Percentiles rank a stretch among this genome's conserved stretches.
Evolutionary conservation across 768 basidiomycete species (phyloP).

Genomic region (Macrolepiota fuliginosa): DNA sequence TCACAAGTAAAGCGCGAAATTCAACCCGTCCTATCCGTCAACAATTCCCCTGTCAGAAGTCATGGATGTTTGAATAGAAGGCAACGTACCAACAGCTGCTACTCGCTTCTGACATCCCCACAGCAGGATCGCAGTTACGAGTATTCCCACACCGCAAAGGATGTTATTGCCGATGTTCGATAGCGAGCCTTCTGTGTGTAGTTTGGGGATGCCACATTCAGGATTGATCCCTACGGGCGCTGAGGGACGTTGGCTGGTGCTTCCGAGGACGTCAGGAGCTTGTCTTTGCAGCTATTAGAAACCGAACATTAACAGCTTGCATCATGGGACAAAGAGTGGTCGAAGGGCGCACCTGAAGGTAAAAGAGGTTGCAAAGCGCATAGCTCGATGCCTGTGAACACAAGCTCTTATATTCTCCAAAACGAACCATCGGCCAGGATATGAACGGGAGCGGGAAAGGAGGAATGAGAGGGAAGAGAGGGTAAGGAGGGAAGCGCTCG

Average conservation of each 20-base stretch:
- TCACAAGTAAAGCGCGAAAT: constrained; percentile 51
- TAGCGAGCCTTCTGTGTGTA: constrained; percentile 49
- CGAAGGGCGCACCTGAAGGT: constrained; percentile 57
- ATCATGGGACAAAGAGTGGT: not conserved
- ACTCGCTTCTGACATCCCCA: constrained; percentile 52
- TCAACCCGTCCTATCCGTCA: constrained; percentile 42
- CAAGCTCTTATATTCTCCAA: constrained; percentile 61
- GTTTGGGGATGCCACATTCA: constrained; percentile 63
- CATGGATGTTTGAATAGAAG: not conserved
- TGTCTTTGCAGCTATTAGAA: constrained; percentile 27
- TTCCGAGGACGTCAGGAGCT: constrained; percentile 30
- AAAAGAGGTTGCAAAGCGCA: constrained; percentile 86
- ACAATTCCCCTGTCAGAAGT: not conserved
- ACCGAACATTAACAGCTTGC: constrained; percentile 19
- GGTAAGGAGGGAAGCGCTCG: not conserved
- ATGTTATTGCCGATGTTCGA: constrained; percentile 83
- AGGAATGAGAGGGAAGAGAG: not conserved
- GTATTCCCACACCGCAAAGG: constrained; percentile 60
- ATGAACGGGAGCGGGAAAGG: not conserved
- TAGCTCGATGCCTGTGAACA: constrained; percentile 66
- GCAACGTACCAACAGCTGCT: constrained; percentile 75
- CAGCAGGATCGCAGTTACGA: constrained; percentile 52
- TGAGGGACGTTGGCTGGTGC: constrained; percentile 35
- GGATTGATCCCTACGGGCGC: constrained; percentile 77
- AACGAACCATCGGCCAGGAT: constrained; percentile 38